These are phyloP conservation scores for Millerozyma miso DNA, from an alignment of 805 yeast species.

Conservation along the genomic window DNA sequence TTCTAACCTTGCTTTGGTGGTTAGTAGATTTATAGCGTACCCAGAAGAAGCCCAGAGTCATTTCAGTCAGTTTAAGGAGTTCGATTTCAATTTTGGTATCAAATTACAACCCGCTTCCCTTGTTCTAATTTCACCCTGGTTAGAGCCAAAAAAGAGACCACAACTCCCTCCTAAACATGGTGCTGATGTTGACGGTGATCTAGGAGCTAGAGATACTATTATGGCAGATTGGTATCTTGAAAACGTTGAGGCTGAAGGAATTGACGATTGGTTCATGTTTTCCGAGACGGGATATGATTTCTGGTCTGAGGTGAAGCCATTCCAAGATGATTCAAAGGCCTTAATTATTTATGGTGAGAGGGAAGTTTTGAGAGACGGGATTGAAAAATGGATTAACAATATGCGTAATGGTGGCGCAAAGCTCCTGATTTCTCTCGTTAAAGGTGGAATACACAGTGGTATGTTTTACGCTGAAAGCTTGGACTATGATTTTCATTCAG, in stretches of 20 bases:
- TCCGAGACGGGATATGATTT: slow-evolving; percentile 17
- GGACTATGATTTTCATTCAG: slow-evolving; percentile 9
- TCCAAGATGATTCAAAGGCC: slow-evolving; percentile 16
- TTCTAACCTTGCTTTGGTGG: slow-evolving; percentile 7
- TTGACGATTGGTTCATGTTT: slow-evolving; percentile 18
- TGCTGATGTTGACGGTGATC: slow-evolving; percentile 24
- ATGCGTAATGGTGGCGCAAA: slow-evolving; percentile 15
- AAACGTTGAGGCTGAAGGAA: slow-evolving; percentile 12
- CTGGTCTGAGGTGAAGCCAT: slow-evolving; percentile 23
- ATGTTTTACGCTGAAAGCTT: slow-evolving; percentile 30
- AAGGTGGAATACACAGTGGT: slow-evolving; percentile 34
- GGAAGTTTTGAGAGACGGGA: slow-evolving; percentile 28
- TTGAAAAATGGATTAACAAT: slow-evolving; percentile 20
- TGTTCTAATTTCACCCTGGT: slow-evolving; percentile 33
- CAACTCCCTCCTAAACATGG: slow-evolving; percentile 20
- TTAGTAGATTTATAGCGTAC: not conserved
- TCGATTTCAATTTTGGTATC: not conserved
- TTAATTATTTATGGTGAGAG: slow-evolving; percentile 28
- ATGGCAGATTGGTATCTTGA: slow-evolving; percentile 32
- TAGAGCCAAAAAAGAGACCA: slow-evolving; percentile 24
- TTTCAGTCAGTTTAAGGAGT: not conserved
- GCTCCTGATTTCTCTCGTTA: slow-evolving; percentile 18
- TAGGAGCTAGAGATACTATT: slow-evolving; percentile 22
- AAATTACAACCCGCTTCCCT: slow-evolving; percentile 26
- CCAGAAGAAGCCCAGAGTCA: not conserved